Percentiles rank a stretch among this genome's conserved stretches.
phyloP scores from a whole-genome alignment of 257 asterid species.

The Rauvolfia tetraphylla region DNA sequence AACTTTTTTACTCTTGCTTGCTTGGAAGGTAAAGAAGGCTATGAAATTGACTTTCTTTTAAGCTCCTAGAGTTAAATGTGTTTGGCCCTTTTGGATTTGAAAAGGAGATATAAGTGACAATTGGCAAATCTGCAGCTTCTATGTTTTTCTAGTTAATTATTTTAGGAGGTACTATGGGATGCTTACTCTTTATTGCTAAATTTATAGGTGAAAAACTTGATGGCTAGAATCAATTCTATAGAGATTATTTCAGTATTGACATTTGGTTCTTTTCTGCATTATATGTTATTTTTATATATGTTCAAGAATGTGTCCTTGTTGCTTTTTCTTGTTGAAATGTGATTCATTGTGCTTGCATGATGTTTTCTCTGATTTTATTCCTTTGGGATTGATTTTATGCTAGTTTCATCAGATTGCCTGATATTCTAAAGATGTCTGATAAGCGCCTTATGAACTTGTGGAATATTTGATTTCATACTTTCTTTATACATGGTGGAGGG shows the following conservation, averaged over 20 bases:
- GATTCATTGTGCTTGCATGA: not conserved
- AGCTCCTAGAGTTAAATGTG: not conserved
- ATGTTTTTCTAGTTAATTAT: not conserved
- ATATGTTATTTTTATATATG: not conserved
- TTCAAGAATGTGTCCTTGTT: not conserved
- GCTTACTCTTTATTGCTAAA: not conserved
- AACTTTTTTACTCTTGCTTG: slow-evolving; percentile 65
- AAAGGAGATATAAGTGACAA: not conserved
- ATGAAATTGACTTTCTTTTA: not conserved
- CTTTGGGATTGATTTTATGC: not conserved
- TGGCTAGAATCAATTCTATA: too few species aligned
- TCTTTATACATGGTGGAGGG: not conserved
- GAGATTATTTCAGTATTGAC: not conserved
- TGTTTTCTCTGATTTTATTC: not conserved
- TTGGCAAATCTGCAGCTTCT: too few species aligned
- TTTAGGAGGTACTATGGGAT: not conserved
- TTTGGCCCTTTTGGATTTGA: not conserved
- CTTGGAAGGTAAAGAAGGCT: slow-evolving; percentile 83
- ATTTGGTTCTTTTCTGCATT: not conserved
- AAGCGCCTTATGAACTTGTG: not conserved
- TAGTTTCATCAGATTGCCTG: not conserved
- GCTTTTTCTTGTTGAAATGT: not conserved
- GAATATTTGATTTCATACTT: not conserved
- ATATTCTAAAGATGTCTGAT: not conserved
- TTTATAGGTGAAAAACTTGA: not conserved